Conservation (phyloP, 2,329 filamentous ascomycete genomes). For the Macrophomina tecta region DNA sequence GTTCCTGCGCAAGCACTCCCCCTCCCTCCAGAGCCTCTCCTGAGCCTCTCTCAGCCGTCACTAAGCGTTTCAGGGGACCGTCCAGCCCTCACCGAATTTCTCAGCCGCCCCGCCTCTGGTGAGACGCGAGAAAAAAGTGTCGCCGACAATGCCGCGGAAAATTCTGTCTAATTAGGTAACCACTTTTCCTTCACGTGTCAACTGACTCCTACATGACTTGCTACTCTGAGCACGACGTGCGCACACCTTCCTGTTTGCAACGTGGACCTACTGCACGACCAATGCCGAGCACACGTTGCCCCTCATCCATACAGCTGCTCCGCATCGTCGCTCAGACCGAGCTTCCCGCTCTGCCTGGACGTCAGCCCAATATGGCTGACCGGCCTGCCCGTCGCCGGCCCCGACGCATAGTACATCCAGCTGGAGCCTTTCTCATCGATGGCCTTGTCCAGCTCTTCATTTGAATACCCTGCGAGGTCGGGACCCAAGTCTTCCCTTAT, state of each 20-base stretch:
- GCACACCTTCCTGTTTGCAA: conserved; percentile 6
- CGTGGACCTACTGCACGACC: not conserved
- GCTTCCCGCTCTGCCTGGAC: conserved; percentile 11
- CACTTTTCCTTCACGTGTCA: conserved; percentile 4
- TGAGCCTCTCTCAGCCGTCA: conserved; percentile 17
- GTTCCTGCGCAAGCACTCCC: conserved; percentile 21
- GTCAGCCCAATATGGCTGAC: conserved; percentile 19
- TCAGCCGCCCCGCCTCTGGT: conserved; percentile 20
- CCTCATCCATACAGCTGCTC: conserved; percentile 17
- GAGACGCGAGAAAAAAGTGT: conserved; percentile 13
- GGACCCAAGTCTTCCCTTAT: conserved; percentile 19
- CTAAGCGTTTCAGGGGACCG: not conserved
- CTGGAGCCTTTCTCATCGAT: conserved; percentile 14
- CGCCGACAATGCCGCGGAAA: conserved; percentile 13
- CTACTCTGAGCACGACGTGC: not conserved
- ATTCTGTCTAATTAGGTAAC: conserved; percentile 16
- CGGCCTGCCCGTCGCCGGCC: conserved; percentile 7
- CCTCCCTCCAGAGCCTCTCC: not conserved
- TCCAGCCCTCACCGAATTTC: conserved; percentile 6
- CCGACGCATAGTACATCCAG: conserved; percentile 12
- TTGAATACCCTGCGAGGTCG: conserved; percentile 18
- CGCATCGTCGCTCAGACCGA: conserved; percentile 4
- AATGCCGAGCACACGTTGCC: not conserved
- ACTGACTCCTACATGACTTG: not conserved
- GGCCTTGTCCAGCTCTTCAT: conserved; percentile 21